These are phyloP conservation scores for Psidium friedrichsthalianum DNA, from an alignment of 345 rosid species.

Conservation along the genomic window DNA sequence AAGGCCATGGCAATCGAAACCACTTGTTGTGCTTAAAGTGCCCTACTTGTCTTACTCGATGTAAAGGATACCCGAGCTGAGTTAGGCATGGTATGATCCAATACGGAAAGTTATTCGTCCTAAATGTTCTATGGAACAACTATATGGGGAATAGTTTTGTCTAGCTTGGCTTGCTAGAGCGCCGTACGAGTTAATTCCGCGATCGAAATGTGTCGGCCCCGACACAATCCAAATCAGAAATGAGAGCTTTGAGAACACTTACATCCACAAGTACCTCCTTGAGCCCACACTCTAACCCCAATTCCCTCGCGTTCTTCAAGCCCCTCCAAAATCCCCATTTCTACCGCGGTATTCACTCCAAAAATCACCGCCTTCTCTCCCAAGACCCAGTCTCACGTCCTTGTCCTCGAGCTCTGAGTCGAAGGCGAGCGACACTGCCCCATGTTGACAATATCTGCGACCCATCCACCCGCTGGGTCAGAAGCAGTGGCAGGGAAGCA, in stretches of 20 bases:
- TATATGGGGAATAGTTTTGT: too few relatives aligned
- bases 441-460: neutral
- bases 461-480: neutral
- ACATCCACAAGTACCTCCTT: neutral
- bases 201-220: too few relatives aligned
- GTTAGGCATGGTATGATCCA: too few relatives aligned
- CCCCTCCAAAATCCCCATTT: neutral
- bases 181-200: too few relatives aligned
- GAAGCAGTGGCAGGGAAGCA: neutral
- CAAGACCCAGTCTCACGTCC: neutral
- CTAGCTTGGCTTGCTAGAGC: too few relatives aligned
- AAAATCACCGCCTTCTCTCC: neutral
- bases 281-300: neutral
- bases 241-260: conserved; percentile 4
- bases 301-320: neutral
- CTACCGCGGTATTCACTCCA: neutral
- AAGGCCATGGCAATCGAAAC: too few relatives aligned
- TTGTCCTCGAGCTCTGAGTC: neutral
- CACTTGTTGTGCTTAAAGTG: too few relatives aligned
- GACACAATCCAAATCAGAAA: conserved; percentile 2
- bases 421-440: neutral
- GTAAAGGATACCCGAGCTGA: too few relatives aligned
- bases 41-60: too few relatives aligned
- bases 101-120: too few relatives aligned
- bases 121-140: too few relatives aligned